Conservation (phyloP, 176 grass and related monocot genomes). For the Musa beccarii region DNA sequence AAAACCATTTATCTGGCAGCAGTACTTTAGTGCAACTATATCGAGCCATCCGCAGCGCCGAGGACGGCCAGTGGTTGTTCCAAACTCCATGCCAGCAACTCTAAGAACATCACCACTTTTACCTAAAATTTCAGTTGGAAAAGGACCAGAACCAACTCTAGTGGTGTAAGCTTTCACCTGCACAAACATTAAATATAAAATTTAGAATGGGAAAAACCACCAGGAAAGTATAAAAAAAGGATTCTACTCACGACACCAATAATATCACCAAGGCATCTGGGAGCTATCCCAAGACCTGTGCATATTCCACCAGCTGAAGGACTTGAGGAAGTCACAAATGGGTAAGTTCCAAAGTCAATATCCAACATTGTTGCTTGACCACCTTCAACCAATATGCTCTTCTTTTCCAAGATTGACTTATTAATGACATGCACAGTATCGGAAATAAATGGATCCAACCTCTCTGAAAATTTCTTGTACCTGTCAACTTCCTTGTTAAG, state of each 20-base stretch:
- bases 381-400: constrained; percentile 93
- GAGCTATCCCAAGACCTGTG: constrained; percentile 82
- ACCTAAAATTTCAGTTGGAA: constrained; percentile 76
- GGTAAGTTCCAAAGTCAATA: constrained; percentile 95
- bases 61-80: constrained; percentile 76
- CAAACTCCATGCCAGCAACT: constrained; percentile 77
- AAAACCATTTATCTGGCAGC: constrained; percentile 85
- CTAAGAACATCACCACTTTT: constrained; percentile 58
- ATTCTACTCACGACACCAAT: constrained; percentile 68
- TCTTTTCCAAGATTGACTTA: constrained; percentile 64
- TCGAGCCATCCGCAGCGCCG: constrained; percentile 92
- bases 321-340: constrained; percentile 87
- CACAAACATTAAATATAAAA: neutral
- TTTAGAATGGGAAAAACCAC: neutral
- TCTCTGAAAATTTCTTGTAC: constrained; percentile 62
- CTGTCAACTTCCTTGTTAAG: constrained; percentile 74
- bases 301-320: constrained; percentile 97
- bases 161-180: constrained; percentile 97
- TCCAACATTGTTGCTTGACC: constrained; percentile 97
- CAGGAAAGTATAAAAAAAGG: neutral
- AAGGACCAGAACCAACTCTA: constrained; percentile 83
- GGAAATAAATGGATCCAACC: constrained; percentile 55
- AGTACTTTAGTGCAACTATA: constrained; percentile 70
- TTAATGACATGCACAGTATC: constrained; percentile 84
- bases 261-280: constrained; percentile 66